Evolutionary conservation across 495 filamentous ascomycete genomes (phyloP).

Genomic region (Melanomma pulvis-pyrius): DNA sequence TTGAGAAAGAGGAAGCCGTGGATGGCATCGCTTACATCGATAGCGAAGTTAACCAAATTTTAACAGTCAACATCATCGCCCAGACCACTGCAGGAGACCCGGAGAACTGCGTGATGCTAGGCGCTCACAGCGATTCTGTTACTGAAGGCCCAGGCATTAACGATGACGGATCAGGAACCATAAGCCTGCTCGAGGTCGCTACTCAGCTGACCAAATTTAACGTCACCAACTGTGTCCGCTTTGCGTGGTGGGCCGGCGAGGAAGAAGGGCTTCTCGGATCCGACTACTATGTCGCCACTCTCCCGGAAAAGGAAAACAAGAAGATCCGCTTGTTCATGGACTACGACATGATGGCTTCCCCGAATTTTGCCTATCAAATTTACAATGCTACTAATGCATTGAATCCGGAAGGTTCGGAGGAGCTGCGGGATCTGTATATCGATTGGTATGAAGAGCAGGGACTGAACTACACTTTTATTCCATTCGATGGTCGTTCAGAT

Average conservation of each 20-base stretch:
- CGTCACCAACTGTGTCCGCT: slow-evolving; percentile 68
- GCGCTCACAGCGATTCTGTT: slow-evolving; percentile 72
- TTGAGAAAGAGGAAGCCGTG: slow-evolving; percentile 47
- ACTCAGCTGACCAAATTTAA: slow-evolving; percentile 60
- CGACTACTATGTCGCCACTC: slow-evolving; percentile 59
- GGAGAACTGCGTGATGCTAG: slow-evolving; percentile 64
- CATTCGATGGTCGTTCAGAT: slow-evolving; percentile 68
- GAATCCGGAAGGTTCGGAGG: slow-evolving; percentile 64
- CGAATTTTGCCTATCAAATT: slow-evolving; percentile 69
- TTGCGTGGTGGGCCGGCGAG: slow-evolving; percentile 72
- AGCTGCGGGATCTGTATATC: slow-evolving; percentile 66
- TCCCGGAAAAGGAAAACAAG: slow-evolving; percentile 53
- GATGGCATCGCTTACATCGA: slow-evolving; percentile 46
- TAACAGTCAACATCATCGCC: slow-evolving; percentile 65
- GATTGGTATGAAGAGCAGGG: slow-evolving; percentile 57
- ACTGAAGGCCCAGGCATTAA: slow-evolving; percentile 66
- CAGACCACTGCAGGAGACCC: slow-evolving; percentile 67
- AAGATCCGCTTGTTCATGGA: slow-evolving; percentile 72
- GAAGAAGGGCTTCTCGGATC: slow-evolving; percentile 69
- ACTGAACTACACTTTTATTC: slow-evolving; percentile 54
- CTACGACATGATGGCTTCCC: slow-evolving; percentile 79
- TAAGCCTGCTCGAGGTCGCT: slow-evolving; percentile 66
- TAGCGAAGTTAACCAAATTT: slow-evolving; percentile 43
- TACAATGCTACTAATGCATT: slow-evolving; percentile 68
- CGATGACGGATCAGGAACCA: slow-evolving; percentile 67